phyloP scores from a whole-genome alignment of 1,284 basidiomycete genomes.

The Coniophora puteana region DNA sequence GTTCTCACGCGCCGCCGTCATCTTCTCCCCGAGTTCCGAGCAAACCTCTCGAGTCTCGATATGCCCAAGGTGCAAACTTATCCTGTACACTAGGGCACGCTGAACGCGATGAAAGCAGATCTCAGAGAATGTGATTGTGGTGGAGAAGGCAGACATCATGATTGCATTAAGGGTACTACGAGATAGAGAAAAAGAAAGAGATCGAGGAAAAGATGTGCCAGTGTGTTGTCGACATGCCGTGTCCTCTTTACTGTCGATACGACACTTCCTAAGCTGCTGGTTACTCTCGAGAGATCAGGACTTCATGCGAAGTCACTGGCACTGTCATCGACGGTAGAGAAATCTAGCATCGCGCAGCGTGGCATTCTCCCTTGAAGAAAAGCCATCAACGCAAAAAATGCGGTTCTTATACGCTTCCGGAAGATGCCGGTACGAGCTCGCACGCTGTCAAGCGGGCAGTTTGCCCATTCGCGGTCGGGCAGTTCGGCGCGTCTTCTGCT shows the following conservation, averaged over 20 bases:
- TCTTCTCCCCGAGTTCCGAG: too few species aligned
- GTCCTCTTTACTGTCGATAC: slow-evolving; percentile 40
- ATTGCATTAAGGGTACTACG: neutral
- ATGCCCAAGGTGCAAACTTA: too few species aligned
- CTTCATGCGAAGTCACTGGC: slow-evolving; percentile 40
- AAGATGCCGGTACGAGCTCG: too few species aligned
- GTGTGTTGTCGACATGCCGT: slow-evolving; percentile 47
- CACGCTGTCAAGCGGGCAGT: too few species aligned
- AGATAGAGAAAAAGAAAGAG: neutral
- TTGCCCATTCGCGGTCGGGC: slow-evolving; percentile 19
- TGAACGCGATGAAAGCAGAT: too few species aligned
- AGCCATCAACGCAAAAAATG: neutral
- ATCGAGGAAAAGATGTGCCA: slow-evolving; percentile 42
- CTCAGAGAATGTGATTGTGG: too few species aligned
- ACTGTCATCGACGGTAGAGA: slow-evolving; percentile 42
- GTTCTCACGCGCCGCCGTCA: too few species aligned
- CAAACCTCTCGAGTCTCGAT: too few species aligned
- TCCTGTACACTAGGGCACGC: too few species aligned
- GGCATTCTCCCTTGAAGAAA: slow-evolving; percentile 39
- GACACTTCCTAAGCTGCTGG: slow-evolving; percentile 49
- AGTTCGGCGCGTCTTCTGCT: neutral
- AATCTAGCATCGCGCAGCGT: slow-evolving; percentile 42
- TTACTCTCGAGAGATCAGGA: slow-evolving; percentile 43
- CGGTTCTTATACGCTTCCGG: slow-evolving; percentile 22
- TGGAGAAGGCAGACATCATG: too few species aligned